These are phyloP conservation scores for Gymnopus androsaceus DNA, from an alignment of 1,284 basidiomycete genomes.

Conservation along the genomic window DNA sequence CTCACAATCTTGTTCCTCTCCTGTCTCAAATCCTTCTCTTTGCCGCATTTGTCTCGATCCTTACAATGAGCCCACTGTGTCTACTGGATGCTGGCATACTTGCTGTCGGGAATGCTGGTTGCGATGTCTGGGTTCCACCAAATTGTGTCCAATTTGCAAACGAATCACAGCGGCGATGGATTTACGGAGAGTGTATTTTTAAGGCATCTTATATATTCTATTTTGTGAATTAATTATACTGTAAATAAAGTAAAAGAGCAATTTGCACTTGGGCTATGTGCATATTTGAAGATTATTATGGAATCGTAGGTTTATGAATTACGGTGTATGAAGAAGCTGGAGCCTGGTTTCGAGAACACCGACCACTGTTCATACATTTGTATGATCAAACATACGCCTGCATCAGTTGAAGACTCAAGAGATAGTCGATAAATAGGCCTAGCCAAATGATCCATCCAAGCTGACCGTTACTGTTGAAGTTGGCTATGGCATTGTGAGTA, in stretches of 20 bases:
- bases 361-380: background rate
- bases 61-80: slow-evolving; percentile 74
- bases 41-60: slow-evolving; percentile 79
- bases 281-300: no score
- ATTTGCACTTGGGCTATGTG: no score
- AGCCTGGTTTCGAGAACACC: no score
- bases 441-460: slow-evolving; percentile 53
- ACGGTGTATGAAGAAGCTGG: no score
- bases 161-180: slow-evolving; percentile 74
- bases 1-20: slow-evolving; percentile 42
- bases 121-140: slow-evolving; percentile 76
- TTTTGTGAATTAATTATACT: background rate
- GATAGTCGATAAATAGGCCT: slow-evolving; percentile 47
- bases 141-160: slow-evolving; percentile 81
- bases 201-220: background rate
- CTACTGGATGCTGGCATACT: slow-evolving; percentile 85
- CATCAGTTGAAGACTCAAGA: background rate
- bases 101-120: slow-evolving; percentile 81
- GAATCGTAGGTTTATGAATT: no score
- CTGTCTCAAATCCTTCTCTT: slow-evolving; percentile 34
- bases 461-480: slow-evolving; percentile 50
- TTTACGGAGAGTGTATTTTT: slow-evolving; percentile 62
- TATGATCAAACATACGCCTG: background rate
- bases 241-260: no score
- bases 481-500: slow-evolving; percentile 30